Evolutionary conservation across 768 basidiomycete species (phyloP), one percentile per base, ranked within the genome.

Genomic region (Trametes coccinea): DNA sequence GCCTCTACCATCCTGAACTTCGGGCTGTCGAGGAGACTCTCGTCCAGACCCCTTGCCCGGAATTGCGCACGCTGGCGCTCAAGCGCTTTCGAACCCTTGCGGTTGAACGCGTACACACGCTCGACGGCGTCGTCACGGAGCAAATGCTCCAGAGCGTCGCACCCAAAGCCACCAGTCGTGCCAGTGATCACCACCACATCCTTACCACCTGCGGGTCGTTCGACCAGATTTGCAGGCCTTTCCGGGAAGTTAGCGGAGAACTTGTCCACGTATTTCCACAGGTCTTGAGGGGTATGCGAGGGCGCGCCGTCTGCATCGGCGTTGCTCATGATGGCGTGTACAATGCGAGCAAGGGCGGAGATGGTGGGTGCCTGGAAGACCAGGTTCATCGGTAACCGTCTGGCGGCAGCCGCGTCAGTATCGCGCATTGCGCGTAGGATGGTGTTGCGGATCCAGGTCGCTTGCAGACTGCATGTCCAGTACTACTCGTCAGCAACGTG

Each of bases 341-440:
- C 31, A 13, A 71, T 17, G 39, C 22, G 58, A 55, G 60, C 43
- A 48, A 70, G 70, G 3, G 69, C 53, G 45, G 68, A 66, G 17
- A 81, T 74, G 2, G 78, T 78, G 2, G 81, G 80, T 27, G 79
- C 68, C n/a, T 71, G 67, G 40, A 74, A 76, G 5, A 83, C 74
- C 55, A 78, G 60, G 49, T 70, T 70, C 7, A 66, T 62, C 9
- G 71, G 65, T 4, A 82, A 3, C 37, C 47, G 9, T 65, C 60
- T 3, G 57, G 61, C 33, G 61, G 41, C 29, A 68, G 27, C n/a
- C 29, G 50, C 8, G 65, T 65, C 22, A 68, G 62, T 4, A 64
- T 41, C 16, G 14, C 71, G 69, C 11, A 76, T 56, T 0, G 69
- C 73, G 44, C 69, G 64, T 30, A 74, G 34, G 4, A 76, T 45